These are phyloP conservation scores for Silene latifolia DNA, from an alignment of 148 eudicot species.

Conservation along the genomic window DNA sequence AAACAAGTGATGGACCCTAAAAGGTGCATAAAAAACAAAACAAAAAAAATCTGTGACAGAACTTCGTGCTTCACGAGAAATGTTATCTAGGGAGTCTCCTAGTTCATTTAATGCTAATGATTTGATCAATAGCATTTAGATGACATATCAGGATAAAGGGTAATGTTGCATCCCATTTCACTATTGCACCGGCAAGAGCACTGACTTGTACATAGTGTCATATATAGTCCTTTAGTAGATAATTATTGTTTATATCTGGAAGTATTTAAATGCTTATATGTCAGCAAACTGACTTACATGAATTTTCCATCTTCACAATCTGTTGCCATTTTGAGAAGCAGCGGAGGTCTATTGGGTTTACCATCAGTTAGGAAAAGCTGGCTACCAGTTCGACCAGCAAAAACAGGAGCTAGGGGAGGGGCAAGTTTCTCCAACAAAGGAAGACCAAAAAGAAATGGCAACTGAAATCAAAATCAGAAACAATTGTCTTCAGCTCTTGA, in stretches of 20 bases:
- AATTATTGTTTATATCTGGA: neutral
- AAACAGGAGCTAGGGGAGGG: conserved; percentile 67
- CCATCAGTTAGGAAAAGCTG: conserved; percentile 97
- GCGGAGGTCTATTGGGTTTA: conserved; percentile 74
- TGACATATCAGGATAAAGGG: conserved; percentile 2
- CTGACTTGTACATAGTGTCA: neutral
- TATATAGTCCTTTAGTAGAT: neutral
- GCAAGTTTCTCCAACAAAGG: conserved; percentile 86
- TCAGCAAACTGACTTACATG: conserved; percentile 51
- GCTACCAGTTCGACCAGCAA: conserved; percentile 91
- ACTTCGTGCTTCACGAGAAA: conserved; percentile 1
- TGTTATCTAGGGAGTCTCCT: neutral
- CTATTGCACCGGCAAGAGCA: neutral
- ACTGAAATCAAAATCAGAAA: conserved; percentile 42
- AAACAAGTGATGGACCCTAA: neutral
- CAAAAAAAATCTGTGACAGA: neutral
- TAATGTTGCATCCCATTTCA: conserved; percentile 8
- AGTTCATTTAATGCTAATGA: neutral
- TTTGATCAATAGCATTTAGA: neutral
- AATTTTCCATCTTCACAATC: conserved; percentile 78
- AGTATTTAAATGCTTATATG: conserved; percentile 1
- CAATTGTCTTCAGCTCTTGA: conserved; percentile 21
- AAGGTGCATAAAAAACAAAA: neutral
- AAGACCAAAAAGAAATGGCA: conserved; percentile 85
- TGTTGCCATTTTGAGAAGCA: conserved; percentile 83